Evolutionary conservation across 1,284 basidiomycete genomes (phyloP).

Genomic region (Sanguinoderma infundibulare): DNA sequence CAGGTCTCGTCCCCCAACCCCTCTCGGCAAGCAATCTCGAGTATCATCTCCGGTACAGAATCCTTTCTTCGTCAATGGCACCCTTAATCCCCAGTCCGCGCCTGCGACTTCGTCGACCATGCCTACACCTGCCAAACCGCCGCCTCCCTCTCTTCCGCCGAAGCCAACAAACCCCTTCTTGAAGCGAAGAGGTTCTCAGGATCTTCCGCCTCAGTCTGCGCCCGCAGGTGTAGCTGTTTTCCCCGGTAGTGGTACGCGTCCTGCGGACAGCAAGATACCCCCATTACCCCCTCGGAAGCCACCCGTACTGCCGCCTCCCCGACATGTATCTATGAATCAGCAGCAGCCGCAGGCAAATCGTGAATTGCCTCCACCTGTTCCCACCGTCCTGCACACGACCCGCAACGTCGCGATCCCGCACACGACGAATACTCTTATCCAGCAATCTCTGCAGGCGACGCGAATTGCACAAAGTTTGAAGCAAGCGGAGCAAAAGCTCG

Average conservation of each 20-base stretch:
- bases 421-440: conserved; percentile 50
- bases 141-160: conserved; percentile 27
- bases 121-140: conserved; percentile 13
- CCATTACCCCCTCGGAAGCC: conserved; percentile 40
- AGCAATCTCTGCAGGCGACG: conserved; percentile 70
- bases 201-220: conserved; percentile 20
- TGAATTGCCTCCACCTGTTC: conserved; percentile 15
- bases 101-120: background rate
- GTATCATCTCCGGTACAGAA: conserved; percentile 24
- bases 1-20: conserved; percentile 20
- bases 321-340: conserved; percentile 29
- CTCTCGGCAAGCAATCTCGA: conserved; percentile 6
- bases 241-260: conserved; percentile 16
- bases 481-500: conserved; percentile 66
- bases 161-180: conserved; percentile 44
- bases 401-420: conserved; percentile 12
- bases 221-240: conserved; percentile 10
- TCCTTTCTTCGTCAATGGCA: conserved; percentile 19
- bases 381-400: too few relatives aligned
- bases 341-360: conserved; percentile 12
- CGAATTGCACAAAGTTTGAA: conserved; percentile 71
- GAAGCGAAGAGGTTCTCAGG: conserved; percentile 32
- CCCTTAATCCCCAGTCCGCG: background rate
- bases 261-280: conserved; percentile 26
- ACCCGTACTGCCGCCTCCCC: conserved; percentile 34